A percentile compares a stretch with the other conserved stretches of the same genome.
Evolutionary conservation across 2,329 filamentous ascomycete species (phyloP).

Genomic region (Thelonectria olida): DNA sequence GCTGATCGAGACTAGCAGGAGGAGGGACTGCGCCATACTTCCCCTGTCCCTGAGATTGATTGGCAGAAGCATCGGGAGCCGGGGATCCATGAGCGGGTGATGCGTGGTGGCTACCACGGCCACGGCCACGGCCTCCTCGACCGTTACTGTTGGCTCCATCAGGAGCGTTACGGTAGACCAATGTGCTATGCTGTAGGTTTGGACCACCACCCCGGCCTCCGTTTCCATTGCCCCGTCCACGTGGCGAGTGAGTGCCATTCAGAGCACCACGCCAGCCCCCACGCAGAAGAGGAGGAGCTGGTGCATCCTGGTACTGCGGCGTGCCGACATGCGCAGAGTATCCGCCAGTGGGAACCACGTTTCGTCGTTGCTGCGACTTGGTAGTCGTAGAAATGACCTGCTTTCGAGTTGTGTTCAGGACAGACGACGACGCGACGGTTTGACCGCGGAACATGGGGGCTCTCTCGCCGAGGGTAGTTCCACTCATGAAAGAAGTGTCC

Average conservation of each 20-base stretch:
- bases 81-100: constrained; percentile 34
- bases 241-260: constrained; percentile 54
- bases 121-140: constrained; percentile 45
- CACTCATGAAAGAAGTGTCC: constrained; percentile 96
- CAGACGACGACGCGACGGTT: constrained; percentile 86
- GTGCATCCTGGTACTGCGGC: constrained; percentile 69
- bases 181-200: constrained; percentile 59
- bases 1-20: constrained; percentile 63
- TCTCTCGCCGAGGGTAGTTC: constrained; percentile 88
- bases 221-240: constrained; percentile 51
- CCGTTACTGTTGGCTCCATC: constrained; percentile 41
- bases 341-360: constrained; percentile 60
- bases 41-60: constrained; percentile 31
- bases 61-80: constrained; percentile 28
- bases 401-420: constrained; percentile 85
- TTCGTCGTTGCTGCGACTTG: constrained; percentile 59
- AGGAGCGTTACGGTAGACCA: constrained; percentile 59
- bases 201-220: constrained; percentile 50
- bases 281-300: constrained; percentile 62
- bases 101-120: constrained; percentile 40
- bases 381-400: constrained; percentile 79
- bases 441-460: constrained; percentile 94
- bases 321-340: constrained; percentile 63
- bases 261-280: constrained; percentile 67
- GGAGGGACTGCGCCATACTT: constrained; percentile 68